These are phyloP conservation scores for Geotrichum cucujoidarum DNA, from an alignment of 1,139 yeast genomes.

Conservation along the genomic window DNA sequence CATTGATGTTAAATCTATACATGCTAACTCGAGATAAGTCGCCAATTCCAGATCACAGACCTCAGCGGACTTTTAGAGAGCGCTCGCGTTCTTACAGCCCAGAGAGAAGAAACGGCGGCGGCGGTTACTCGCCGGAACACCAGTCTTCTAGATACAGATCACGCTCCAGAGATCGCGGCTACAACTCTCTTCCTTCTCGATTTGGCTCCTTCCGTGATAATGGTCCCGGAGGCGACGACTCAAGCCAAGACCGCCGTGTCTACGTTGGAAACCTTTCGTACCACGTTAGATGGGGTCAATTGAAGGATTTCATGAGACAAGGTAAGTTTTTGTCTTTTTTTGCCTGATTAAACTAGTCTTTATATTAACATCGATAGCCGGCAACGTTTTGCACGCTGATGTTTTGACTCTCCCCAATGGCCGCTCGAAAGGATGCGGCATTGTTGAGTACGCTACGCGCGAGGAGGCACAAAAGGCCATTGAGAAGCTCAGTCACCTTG, in stretches of 20 bases:
- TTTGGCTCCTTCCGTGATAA: conserved; percentile 12
- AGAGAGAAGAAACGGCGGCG: conserved; percentile 9
- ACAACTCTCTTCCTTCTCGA: conserved; percentile 8
- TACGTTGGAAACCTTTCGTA: conserved; percentile 60
- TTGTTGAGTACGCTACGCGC: conserved; percentile 73
- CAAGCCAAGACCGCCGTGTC: conserved; percentile 39
- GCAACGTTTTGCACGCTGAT: conserved; percentile 78
- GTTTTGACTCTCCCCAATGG: conserved; percentile 79
- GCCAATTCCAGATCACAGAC: conserved; percentile 14
- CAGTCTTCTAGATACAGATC: conserved; percentile 8
- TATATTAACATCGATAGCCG: too few species aligned
- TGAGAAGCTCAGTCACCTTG: conserved; percentile 59
- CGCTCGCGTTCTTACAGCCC: conserved; percentile 16
- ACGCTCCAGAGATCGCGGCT: conserved; percentile 13
- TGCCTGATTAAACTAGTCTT: too few species aligned
- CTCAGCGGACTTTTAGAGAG: conserved; percentile 8
- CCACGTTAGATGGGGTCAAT: conserved; percentile 54
- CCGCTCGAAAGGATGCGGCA: conserved; percentile 66
- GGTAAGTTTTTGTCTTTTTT: conserved; percentile 28
- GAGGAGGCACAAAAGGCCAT: conserved; percentile 77
- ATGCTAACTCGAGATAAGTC: conserved; percentile 15
- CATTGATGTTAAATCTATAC: conserved; percentile 54
- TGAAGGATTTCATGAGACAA: conserved; percentile 58
- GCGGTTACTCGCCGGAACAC: conserved; percentile 10
- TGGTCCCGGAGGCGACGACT: conserved; percentile 9